Evolutionary conservation across 306 rosid genomes (phyloP), one percentile per base, ranked within the genome.

Genomic region (Ziziphus jujuba): DNA sequence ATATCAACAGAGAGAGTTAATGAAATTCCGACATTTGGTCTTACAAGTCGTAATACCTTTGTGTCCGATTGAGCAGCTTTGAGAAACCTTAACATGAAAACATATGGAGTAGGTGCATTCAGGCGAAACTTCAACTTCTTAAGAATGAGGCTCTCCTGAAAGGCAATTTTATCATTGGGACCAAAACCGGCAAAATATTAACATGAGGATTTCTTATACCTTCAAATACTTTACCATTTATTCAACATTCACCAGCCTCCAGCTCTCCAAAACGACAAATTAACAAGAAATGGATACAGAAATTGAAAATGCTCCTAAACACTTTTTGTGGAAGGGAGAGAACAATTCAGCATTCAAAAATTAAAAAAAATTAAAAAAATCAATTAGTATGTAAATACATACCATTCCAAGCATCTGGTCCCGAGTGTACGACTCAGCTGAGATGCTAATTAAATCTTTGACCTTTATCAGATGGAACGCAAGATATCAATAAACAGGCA

Each of bases 21-120:
- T 28, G 3, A 28, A 28, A 28, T 28, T 28, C 33, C 33, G 2
- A 1, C 33, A 28, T 28, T 28, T 28, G 33, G 33, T 6, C 10
- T 44, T 48, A 57, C 5, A 50, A 12, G 35, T 38, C 66, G 54
- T 60, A n/a, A 61, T 77, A 92, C 98, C 96, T 84, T 85, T 24
- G 20, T 65, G 58, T 86, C 82, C 55, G 98, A 79, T 79, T 79
- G 93, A 58, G 91, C 84, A 64, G 98, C 98, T 85, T 90, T 93
- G 55, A 90, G 91, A 80, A 93, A 90, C 75, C 98, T 88, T 82
- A 87, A 74, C 96, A 90, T 77, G 51, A 90, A 93, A 72, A 90
- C 93, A 66, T 90, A 93, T n/a, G 87, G 93, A 67, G 96, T 93
- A 43, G 98, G 95, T 36, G 83, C 23, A 67, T 88, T 90, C 47